Evolutionary conservation across 202 grass and related monocot genomes (phyloP), one percentile per base, ranked within the genome.

Genomic region (Digitaria exilis): DNA sequence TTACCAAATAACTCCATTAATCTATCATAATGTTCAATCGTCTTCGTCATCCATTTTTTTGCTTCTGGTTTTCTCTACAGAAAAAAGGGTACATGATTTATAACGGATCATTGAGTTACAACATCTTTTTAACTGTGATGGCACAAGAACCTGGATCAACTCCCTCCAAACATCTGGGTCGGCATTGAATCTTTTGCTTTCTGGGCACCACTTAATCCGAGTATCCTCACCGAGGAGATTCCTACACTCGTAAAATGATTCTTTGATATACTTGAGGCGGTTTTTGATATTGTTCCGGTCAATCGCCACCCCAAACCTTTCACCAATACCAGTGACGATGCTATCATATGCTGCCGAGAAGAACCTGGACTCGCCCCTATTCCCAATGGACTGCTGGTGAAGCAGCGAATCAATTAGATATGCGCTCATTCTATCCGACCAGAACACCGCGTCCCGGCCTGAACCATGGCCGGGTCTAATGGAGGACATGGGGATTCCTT

Each of bases 31-130:
- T 87, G 84, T 21, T 90, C 28, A 49, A 90, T 87, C 7, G 88
- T 86, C 84, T 90, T 90, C 15, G 34, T 75, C 75, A 87, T 90
- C 88, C 88, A 90, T 87, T 69, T 87, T 65, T 83, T 87, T 45
- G 88, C 88, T 80, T 87, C 88, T 2, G 88, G 88, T 62, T 90
- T 90, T 75, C 14, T 86, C 88, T 90, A 49, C 80, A 84, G 84
- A 28, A 84, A 79, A 52, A 84, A 82, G 69, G n/a, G n/a, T n/a
- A n/a, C 7, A 87, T 15, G 56, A 41, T 43, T 52, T 18, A 63
- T 41, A 64, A 25, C 1, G 26, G 32, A 2, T 55, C 24, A 0
- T 14, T 28, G 60, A 79, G 11, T 62, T 19, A 4, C 18, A 26
- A 16, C 31, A 41, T n/a, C 11, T 54, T 49, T 50, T 56, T 70